phyloP scores from a whole-genome alignment of 345 rosid genomes.

The Gossypium arboreum region DNA sequence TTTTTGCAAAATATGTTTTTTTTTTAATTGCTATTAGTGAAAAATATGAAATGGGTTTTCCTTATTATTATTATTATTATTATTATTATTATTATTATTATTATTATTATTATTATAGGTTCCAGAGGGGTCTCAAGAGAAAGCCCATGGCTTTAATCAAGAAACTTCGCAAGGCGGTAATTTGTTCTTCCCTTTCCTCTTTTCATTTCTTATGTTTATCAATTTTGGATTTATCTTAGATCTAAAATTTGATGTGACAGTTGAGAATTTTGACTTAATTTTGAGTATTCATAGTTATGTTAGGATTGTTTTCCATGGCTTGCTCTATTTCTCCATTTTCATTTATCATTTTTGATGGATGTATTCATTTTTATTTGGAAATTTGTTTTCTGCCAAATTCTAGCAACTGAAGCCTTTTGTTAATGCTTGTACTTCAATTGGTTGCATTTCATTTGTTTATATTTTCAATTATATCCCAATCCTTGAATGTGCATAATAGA shows the following conservation, averaged over 20 bases:
- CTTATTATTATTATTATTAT: neutral
- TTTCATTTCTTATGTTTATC: neutral
- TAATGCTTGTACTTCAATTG: neutral
- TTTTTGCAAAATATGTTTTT: neutral
- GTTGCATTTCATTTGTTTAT: neutral
- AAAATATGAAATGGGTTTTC: neutral
- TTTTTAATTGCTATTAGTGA: no score
- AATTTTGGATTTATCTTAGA: neutral
- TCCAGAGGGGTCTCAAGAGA: constrained; percentile 83
- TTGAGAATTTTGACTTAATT: neutral
- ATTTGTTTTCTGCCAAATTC: neutral
- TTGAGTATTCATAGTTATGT: neutral
- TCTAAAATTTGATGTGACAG: neutral
- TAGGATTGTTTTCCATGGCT: neutral
- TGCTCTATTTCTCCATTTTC: neutral
- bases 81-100: no score
- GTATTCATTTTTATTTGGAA: neutral
- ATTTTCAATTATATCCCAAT: neutral
- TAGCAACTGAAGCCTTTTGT: neutral
- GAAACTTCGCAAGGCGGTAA: constrained; percentile 84
- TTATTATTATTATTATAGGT: constrained; percentile 35
- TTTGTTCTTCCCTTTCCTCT: neutral
- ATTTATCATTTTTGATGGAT: neutral
- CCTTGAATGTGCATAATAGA: neutral
- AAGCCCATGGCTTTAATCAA: constrained; percentile 86